These are phyloP conservation scores for Saccharomyces pastorianus DNA, from an alignment of 1,139 yeast genomes.

Conservation along the genomic window DNA sequence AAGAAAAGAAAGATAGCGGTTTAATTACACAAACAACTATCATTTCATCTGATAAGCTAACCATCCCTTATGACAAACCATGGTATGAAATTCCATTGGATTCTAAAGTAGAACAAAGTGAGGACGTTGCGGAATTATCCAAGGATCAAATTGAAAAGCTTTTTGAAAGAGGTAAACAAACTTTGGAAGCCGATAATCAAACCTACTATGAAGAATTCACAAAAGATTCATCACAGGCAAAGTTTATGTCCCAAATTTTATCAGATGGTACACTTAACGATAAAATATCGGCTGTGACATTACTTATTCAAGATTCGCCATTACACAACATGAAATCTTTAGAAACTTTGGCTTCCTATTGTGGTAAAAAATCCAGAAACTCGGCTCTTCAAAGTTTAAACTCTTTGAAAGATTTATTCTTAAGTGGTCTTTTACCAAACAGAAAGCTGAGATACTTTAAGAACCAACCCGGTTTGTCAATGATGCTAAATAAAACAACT, in stretches of 20 bases:
- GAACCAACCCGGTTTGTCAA: slow-evolving; percentile 55
- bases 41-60: slow-evolving; percentile 49
- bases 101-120: slow-evolving; percentile 30
- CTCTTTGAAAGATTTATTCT: slow-evolving; percentile 80
- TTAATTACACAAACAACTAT: slow-evolving; percentile 44
- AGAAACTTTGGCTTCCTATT: slow-evolving; percentile 66
- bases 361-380: slow-evolving; percentile 87
- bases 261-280: slow-evolving; percentile 91
- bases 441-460: slow-evolving; percentile 75
- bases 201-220: slow-evolving; percentile 69
- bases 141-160: slow-evolving; percentile 47
- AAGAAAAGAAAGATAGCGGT: slow-evolving; percentile 35
- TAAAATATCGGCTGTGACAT: slow-evolving; percentile 89
- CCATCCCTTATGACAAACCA: slow-evolving; percentile 57
- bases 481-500: slow-evolving; percentile 42
- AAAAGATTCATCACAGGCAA: slow-evolving; percentile 73
- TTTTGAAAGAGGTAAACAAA: slow-evolving; percentile 55
- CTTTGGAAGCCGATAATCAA: slow-evolving; percentile 65
- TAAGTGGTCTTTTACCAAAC: slow-evolving; percentile 72
- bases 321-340: slow-evolving; percentile 79
- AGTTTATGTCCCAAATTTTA: slow-evolving; percentile 81
- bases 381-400: slow-evolving; percentile 90
- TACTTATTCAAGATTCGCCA: slow-evolving; percentile 91
- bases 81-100: slow-evolving; percentile 61
- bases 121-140: slow-evolving; percentile 40